Base-by-base conservation (phyloP, 225 moss, liverwort and hornwort species). In the Sphagnum tenellum region DNA sequence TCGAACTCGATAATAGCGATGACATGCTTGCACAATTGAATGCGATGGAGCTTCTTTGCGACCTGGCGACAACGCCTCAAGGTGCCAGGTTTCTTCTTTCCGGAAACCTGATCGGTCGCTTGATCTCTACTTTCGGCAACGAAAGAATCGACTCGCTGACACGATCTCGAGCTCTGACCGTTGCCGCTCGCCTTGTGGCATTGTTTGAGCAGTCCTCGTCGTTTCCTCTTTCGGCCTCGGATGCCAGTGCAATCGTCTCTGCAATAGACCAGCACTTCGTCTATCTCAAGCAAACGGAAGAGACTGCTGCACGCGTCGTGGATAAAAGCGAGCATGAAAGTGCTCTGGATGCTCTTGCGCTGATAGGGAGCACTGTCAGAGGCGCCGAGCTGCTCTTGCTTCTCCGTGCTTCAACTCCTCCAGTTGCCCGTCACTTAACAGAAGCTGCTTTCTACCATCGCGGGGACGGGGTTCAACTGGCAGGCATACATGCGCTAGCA, bases 21-120 rank as follows among this genome's bases (percentile, higher is more conserved):
- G 93, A 94, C 59, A 83, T 94, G 74, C 83, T 94, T 4, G 86
- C 81, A 64, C 94, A 94, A 75, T 71, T 94, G 44, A 94, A 90
- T 72, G 94, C 94, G 10, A 53, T 94, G 64, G 90, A 94, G 75
- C 74, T 94, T 48, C 89, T 94, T n/a, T 88, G 88, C 57, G 90
- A 90, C 66, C 66, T 94, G 52, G 83, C 94, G 13, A 82, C 70
- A 59, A 85, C 86, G 49, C 74, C 78, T 48, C 79, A 76, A 45
- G 90, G 91, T 60, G 85, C 85, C 4, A 82, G 70, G 70, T 91
- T 94, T 65, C 84, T 94, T 49, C 67, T 85, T 54, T 79, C 86
- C 56, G 94, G 90, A 74, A 73, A 89, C 56, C 69, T 94, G 55
- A 87, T 89, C 51, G 91, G 82, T 29, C 82, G 90, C 61, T 75